Evolutionary conservation across 768 basidiomycete species (phyloP).

Genomic region (Suillus hirtellus): DNA sequence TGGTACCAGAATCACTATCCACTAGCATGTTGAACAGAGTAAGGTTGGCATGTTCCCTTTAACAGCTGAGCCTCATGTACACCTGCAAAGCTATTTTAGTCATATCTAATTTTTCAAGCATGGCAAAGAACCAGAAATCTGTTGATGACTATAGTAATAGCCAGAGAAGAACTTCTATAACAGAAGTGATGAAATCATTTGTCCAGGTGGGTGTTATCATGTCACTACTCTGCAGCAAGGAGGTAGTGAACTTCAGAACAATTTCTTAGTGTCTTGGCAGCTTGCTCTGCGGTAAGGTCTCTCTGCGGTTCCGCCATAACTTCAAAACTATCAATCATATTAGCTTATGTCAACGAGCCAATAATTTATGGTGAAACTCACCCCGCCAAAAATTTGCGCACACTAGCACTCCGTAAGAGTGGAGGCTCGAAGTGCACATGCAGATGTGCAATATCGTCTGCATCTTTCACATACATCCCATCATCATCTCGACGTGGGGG

Average conservation of each 20-base stretch:
- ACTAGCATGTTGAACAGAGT: too few species aligned
- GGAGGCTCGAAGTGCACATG: slow-evolving; percentile 90
- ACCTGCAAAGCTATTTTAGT: too few species aligned
- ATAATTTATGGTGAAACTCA: slow-evolving; percentile 34
- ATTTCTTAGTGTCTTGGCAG: slow-evolving; percentile 62
- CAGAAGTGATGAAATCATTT: background rate
- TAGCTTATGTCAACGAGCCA: slow-evolving; percentile 8
- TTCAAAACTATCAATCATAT: slow-evolving; percentile 60
- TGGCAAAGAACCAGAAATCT: too few species aligned
- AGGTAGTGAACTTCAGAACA: slow-evolving; percentile 65
- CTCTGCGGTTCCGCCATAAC: slow-evolving; percentile 89
- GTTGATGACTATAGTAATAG: too few species aligned
- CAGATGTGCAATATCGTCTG: slow-evolving; percentile 67
- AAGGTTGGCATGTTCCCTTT: too few species aligned
- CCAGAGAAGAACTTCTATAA: background rate
- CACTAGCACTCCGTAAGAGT: slow-evolving; percentile 74
- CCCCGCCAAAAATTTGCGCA: slow-evolving; percentile 91
- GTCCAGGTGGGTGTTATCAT: background rate
- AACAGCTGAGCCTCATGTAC: too few species aligned
- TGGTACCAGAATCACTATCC: too few species aligned
- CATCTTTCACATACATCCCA: slow-evolving; percentile 33
- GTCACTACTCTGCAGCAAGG: slow-evolving; percentile 12
- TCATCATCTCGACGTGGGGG: slow-evolving; percentile 39
- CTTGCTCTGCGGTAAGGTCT: slow-evolving; percentile 88
- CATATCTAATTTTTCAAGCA: too few species aligned